phyloP scores from a whole-genome alignment of 805 yeast species.

The Metschnikowia hibisci region DNA sequence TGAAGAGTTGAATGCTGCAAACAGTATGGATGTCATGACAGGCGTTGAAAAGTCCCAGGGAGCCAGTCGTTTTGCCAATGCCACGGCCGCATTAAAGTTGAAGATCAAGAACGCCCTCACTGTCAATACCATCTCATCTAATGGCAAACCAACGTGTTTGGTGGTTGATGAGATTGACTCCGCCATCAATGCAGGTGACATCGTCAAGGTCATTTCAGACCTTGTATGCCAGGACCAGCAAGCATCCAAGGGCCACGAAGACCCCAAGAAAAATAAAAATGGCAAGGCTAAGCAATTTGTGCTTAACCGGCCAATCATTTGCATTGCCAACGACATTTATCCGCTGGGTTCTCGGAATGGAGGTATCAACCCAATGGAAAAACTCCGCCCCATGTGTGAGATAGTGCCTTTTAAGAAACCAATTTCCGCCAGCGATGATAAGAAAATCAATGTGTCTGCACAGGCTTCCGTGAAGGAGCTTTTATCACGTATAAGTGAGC shows the following conservation, averaged over 20 bases:
- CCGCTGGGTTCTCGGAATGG: constrained; percentile 21
- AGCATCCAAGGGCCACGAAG: constrained; percentile 5
- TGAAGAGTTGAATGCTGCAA: constrained; percentile 77
- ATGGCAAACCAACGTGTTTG: constrained; percentile 74
- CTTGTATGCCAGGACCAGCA: constrained; percentile 50
- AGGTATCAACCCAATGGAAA: constrained; percentile 57
- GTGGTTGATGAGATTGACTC: constrained; percentile 85
- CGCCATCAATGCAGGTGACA: constrained; percentile 33
- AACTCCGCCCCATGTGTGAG: constrained; percentile 70
- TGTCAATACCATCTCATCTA: constrained; percentile 53
- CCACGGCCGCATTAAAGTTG: constrained; percentile 30
- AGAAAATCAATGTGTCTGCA: constrained; percentile 25
- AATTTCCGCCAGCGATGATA: constrained; percentile 17
- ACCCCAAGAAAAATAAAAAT: constrained; percentile 17
- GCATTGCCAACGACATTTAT: constrained; percentile 86
- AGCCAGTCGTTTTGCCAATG: constrained; percentile 20
- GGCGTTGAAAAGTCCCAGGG: constrained; percentile 17
- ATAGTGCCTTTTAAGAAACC: constrained; percentile 64
- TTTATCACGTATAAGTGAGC: constrained; percentile 45
- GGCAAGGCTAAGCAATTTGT: constrained; percentile 36
- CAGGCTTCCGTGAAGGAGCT: constrained; percentile 35
- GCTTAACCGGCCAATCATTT: constrained; percentile 79
- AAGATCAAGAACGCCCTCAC: constrained; percentile 55
- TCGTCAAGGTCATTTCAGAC: constrained; percentile 51
- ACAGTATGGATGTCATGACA: constrained; percentile 36